phyloP scores from a whole-genome alignment of 163 green algal species.

The Scenedesmus sp. region DNA sequence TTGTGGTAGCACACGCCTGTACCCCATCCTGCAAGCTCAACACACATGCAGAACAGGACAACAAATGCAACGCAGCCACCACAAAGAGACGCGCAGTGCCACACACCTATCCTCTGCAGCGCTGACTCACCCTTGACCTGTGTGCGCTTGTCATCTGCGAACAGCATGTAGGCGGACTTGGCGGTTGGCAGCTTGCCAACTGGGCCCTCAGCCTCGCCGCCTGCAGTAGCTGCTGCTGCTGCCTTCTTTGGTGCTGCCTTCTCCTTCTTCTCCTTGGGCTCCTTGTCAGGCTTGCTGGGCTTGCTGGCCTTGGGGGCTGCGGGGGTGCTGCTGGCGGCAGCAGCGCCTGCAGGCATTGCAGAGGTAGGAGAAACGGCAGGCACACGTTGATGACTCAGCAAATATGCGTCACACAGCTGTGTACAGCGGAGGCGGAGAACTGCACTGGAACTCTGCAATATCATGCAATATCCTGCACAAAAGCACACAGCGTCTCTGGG shows the following conservation, averaged over 20 bases:
- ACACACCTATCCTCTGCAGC: not conserved
- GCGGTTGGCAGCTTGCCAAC: conserved; percentile 31
- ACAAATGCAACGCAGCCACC: not conserved
- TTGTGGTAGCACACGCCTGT: not conserved
- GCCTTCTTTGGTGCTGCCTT: not conserved
- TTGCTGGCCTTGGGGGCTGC: not conserved
- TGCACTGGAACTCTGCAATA: too few relatives aligned
- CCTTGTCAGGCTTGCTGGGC: not conserved
- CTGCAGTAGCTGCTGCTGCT: not conserved
- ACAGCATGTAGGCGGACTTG: conserved; percentile 33
- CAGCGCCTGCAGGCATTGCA: not conserved
- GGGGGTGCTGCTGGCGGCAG: not conserved
- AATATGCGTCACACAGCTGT: too few relatives aligned
- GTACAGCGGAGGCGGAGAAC: too few relatives aligned
- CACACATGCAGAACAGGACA: not conserved
- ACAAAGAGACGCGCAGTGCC: not conserved
- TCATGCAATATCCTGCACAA: too few relatives aligned
- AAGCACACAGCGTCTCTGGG: not conserved
- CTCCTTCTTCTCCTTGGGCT: not conserved
- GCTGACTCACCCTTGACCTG: conserved; percentile 24
- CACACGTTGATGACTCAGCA: too few relatives aligned
- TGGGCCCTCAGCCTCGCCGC: not conserved
- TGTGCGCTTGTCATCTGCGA: conserved; percentile 12
- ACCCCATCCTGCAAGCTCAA: not conserved
- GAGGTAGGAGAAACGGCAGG: too few relatives aligned